These are phyloP conservation scores for Ganoderma meredithae DNA, from an alignment of 1,284 basidiomycete species.

Conservation along the genomic window DNA sequence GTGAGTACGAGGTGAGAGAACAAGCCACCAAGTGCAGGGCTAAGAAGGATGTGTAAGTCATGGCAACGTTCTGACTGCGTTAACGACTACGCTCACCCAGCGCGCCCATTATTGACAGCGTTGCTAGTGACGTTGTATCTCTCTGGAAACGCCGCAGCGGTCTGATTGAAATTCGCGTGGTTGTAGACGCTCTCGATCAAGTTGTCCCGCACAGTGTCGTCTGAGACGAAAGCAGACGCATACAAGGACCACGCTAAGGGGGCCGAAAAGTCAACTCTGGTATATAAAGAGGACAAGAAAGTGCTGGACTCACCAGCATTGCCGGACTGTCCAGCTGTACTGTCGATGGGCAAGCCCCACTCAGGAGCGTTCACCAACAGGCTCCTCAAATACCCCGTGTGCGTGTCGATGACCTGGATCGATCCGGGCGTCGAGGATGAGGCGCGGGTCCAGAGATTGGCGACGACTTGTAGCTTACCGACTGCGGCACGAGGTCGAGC, in stretches of 20 bases:
- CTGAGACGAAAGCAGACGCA: constrained; percentile 34
- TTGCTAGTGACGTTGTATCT: constrained; percentile 32
- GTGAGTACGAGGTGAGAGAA: constrained; percentile 35
- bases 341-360: constrained; percentile 33
- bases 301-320: constrained; percentile 26
- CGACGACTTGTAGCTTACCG: constrained; percentile 29
- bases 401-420: constrained; percentile 16
- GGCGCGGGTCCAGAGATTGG: not conserved
- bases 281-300: not conserved
- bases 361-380: constrained; percentile 12
- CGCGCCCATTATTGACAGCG: constrained; percentile 13
- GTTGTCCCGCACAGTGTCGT: constrained; percentile 31
- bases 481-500: constrained; percentile 30
- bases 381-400: constrained; percentile 23
- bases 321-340: constrained; percentile 16
- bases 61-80: not conserved
- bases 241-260: constrained; percentile 37
- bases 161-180: constrained; percentile 33
- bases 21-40: constrained; percentile 34
- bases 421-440: not conserved
- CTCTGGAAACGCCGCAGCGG: constrained; percentile 31
- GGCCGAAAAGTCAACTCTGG: too few relatives aligned
- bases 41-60: constrained; percentile 9
- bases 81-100: constrained; percentile 29
- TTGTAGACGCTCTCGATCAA: constrained; percentile 35